Evolutionary conservation across 352 stramenopile genomes (phyloP).

Genomic region (Globisporangium iwayamae): DNA sequence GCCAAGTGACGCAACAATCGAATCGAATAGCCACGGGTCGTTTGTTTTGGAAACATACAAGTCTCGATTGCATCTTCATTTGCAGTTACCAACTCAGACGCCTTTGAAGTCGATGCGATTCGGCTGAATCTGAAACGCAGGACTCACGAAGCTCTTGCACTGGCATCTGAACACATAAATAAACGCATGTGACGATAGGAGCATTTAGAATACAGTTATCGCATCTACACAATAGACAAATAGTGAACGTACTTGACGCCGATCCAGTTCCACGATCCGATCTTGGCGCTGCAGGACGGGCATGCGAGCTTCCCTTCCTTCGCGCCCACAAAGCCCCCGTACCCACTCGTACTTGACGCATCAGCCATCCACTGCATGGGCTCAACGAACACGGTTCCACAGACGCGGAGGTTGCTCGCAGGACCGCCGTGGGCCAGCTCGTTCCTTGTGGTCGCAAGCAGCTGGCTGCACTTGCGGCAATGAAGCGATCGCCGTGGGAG

Average conservation of each 20-base stretch:
- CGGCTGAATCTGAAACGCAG: slow-evolving; percentile 58
- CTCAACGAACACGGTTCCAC: slow-evolving; percentile 46
- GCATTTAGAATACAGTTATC: no score
- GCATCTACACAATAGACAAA: no score
- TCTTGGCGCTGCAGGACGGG: slow-evolving; percentile 62
- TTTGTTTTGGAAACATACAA: no score
- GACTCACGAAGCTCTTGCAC: slow-evolving; percentile 50
- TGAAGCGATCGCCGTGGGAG: slow-evolving; percentile 22
- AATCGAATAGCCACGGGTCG: no score
- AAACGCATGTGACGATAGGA: no score
- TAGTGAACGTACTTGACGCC: slow-evolving; percentile 56
- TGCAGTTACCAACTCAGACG: neutral
- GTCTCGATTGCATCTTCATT: slow-evolving; percentile 5
- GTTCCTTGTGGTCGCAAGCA: slow-evolving; percentile 48
- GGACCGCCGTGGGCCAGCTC: slow-evolving; percentile 24
- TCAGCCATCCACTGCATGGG: slow-evolving; percentile 66
- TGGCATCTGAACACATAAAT: slow-evolving; percentile 33
- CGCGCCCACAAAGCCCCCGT: slow-evolving; percentile 21
- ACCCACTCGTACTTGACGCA: neutral
- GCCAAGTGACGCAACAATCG: no score
- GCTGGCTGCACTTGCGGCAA: slow-evolving; percentile 61
- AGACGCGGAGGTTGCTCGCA: neutral
- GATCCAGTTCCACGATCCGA: slow-evolving; percentile 77
- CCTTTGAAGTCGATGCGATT: slow-evolving; percentile 34
- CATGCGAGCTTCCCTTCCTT: slow-evolving; percentile 65